A percentile compares a stretch with the other conserved stretches of the same genome.
Conservation (phyloP, 768 basidiomycete genomes). For the Cystobasidium onofrii region DNA sequence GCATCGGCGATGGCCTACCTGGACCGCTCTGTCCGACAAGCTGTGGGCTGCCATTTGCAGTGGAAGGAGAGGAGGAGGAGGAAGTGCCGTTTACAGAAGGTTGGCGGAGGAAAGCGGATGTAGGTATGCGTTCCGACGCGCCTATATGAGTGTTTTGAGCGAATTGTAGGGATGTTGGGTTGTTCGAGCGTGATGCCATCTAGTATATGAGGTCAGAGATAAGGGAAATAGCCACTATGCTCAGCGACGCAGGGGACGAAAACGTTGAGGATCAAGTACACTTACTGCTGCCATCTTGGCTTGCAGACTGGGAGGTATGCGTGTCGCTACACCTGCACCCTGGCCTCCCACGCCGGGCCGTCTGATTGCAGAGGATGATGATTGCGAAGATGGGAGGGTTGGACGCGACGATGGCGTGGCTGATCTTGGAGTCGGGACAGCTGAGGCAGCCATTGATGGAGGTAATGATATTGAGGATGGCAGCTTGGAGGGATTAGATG, state of each 20-base stretch:
- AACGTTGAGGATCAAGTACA: no score
- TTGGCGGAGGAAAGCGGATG: conserved; percentile 4
- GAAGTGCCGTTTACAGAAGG: neutral
- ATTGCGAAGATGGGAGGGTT: neutral
- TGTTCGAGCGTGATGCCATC: conserved; percentile 19
- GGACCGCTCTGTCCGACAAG: neutral
- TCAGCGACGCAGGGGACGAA: no score
- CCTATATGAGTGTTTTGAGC: conserved; percentile 31
- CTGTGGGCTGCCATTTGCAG: neutral
- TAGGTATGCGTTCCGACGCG: conserved; percentile 24
- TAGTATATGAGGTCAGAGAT: neutral
- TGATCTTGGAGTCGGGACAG: neutral
- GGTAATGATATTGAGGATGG: neutral
- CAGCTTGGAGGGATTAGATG: neutral
- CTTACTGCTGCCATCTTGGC: conserved; percentile 87
- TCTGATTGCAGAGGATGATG: neutral
- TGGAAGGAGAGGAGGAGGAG: neutral
- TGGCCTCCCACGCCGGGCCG: conserved; percentile 15
- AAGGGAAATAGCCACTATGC: no score
- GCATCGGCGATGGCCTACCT: conserved; percentile 7
- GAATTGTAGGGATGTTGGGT: conserved; percentile 18
- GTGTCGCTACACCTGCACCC: conserved; percentile 14
- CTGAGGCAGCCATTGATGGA: neutral
- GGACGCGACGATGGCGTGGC: neutral
- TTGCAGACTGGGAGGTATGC: conserved; percentile 76